phyloP scores from a whole-genome alignment of 768 basidiomycete genomes.

The Floccularia luteovirens region DNA sequence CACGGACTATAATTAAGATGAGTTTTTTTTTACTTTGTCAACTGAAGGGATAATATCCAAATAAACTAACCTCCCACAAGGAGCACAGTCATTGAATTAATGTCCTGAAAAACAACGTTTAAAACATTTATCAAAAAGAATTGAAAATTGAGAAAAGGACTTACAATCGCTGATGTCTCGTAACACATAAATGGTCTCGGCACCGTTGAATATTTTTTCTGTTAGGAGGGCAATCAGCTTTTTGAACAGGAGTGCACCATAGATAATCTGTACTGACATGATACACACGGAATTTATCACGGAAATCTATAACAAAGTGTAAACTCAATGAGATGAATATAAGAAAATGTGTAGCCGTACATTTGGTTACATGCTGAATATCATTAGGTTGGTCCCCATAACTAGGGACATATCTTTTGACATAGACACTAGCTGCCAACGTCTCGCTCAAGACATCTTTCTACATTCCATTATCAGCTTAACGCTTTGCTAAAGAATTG shows the following conservation, averaged over 20 bases:
- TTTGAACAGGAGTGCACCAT: conserved; percentile 1
- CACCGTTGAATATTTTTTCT: conserved; percentile 52
- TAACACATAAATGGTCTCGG: conserved; percentile 58
- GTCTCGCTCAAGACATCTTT: conserved; percentile 51
- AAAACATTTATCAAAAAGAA: not conserved
- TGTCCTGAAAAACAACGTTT: conserved; percentile 21
- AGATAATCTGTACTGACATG: conserved; percentile 35
- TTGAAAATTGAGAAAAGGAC: conserved; percentile 14
- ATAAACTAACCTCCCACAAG: conserved; percentile 24
- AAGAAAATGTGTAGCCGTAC: conserved; percentile 30
- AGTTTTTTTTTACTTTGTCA: not conserved
- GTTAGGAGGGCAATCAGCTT: conserved; percentile 3
- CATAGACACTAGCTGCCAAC: conserved; percentile 45
- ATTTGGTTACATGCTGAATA: conserved; percentile 49
- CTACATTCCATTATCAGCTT: conserved; percentile 8
- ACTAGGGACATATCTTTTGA: conserved; percentile 54
- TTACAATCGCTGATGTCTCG: conserved; percentile 63
- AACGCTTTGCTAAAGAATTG: not conserved
- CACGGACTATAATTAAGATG: conserved; percentile 18
- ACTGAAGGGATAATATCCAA: not conserved
- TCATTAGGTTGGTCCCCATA: conserved; percentile 56
- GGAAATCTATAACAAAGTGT: conserved; percentile 44
- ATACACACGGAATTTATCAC: conserved; percentile 57
- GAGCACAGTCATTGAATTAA: conserved; percentile 30
- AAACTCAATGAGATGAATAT: not conserved